phyloP scores from a whole-genome alignment of 2,329 filamentous ascomycete genomes.

The Botrytis aclada region DNA sequence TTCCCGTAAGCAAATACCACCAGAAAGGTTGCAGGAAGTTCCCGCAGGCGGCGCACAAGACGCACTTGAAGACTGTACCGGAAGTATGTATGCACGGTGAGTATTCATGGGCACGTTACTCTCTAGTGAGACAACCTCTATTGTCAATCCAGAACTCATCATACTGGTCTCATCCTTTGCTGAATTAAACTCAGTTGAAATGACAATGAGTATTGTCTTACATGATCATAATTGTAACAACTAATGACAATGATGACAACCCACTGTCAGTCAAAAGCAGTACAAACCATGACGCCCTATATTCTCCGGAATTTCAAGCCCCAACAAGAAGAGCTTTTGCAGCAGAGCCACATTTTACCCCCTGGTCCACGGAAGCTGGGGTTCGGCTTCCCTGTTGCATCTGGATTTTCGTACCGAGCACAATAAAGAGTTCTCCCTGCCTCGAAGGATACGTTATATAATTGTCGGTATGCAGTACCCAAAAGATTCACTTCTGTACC shows the following conservation, averaged over 20 bases:
- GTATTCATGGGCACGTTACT: too few relatives aligned
- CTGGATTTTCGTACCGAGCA: rapidly evolving
- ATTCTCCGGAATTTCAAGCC: background rate
- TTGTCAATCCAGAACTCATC: too few relatives aligned
- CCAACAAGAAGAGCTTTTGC: background rate
- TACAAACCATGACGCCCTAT: background rate
- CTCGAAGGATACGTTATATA: too few relatives aligned
- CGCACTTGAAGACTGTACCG: too few relatives aligned
- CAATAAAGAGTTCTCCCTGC: too few relatives aligned
- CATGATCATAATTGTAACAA: background rate
- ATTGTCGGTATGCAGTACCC: rapidly evolving
- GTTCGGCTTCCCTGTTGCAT: too few relatives aligned
- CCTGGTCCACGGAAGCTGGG: too few relatives aligned
- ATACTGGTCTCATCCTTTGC: too few relatives aligned
- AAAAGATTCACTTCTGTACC: too few relatives aligned
- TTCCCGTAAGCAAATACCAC: background rate
- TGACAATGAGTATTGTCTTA: background rate
- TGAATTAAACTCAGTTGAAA: too few relatives aligned
- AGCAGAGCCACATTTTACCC: background rate
- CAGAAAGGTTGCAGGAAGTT: background rate
- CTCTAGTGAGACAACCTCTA: too few relatives aligned
- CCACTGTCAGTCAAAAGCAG: background rate
- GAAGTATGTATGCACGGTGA: background rate
- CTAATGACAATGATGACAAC: background rate
- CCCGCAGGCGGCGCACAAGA: background rate